Conservation (phyloP, 2,329 filamentous ascomycete species). For the Colletotrichum siamense region DNA sequence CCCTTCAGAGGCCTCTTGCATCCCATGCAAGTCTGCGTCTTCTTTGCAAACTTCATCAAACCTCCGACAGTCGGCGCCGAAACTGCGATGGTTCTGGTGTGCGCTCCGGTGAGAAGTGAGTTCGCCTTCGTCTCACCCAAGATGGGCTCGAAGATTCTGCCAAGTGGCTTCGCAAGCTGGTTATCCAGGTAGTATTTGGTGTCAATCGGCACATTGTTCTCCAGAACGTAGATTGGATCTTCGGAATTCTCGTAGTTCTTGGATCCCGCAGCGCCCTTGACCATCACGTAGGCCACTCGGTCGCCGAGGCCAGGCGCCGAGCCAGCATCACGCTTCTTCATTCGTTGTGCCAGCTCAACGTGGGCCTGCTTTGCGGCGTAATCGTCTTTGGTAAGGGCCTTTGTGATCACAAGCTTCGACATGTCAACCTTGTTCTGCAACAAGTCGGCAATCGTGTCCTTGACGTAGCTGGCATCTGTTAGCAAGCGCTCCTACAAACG, state of each 20-base stretch:
- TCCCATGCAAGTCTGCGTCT: conserved; percentile 97
- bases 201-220: conserved; percentile 97
- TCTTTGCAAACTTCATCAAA: conserved; percentile 98
- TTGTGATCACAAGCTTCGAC: conserved; percentile 99
- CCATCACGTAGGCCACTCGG: conserved; percentile 97
- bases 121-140: conserved; percentile 90
- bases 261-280: conserved; percentile 85
- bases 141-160: conserved; percentile 97
- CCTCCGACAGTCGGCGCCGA: conserved; percentile 91
- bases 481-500: conserved; percentile 16
- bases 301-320: conserved; percentile 93
- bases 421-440: conserved; percentile 98
- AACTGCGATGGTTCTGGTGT: conserved; percentile 93
- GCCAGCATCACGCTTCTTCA: conserved; percentile 95
- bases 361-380: conserved; percentile 95
- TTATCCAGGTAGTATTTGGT: conserved; percentile 99
- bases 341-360: conserved; percentile 91
- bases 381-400: conserved; percentile 88
- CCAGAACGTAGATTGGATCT: conserved; percentile 94
- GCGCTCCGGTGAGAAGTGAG: conserved; percentile 86
- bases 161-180: conserved; percentile 92
- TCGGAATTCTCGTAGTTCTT: conserved; percentile 98
- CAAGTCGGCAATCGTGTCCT: conserved; percentile 91
- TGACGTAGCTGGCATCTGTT: conserved; percentile 76
- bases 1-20: conserved; percentile 94